Conservation (phyloP, 768 basidiomycete genomes). For the Chiua virens region DNA sequence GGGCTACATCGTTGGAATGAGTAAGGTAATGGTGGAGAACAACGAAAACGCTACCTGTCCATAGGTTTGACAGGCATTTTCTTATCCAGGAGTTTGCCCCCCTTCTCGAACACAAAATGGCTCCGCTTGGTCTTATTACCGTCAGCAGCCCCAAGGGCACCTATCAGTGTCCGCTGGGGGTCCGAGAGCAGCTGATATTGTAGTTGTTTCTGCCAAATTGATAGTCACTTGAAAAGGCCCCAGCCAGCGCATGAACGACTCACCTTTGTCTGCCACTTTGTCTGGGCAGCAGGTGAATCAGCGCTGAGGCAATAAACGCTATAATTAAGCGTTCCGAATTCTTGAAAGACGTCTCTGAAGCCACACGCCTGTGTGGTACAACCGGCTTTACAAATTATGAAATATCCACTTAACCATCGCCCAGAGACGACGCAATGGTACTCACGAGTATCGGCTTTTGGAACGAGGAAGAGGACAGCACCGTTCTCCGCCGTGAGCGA, state of each 20-base stretch:
- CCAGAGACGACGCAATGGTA: slow-evolving; percentile 5
- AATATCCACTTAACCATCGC: background rate
- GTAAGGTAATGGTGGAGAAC: background rate
- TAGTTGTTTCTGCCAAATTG: slow-evolving; percentile 64
- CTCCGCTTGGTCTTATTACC: slow-evolving; percentile 86
- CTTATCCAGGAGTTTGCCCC: slow-evolving; percentile 85
- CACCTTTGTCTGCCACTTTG: slow-evolving; percentile 87
- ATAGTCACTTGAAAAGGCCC: slow-evolving; percentile 1
- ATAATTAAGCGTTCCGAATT: slow-evolving; percentile 64
- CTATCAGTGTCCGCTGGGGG: slow-evolving; percentile 77
- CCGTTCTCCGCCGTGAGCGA: slow-evolving; percentile 68
- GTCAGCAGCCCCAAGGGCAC: slow-evolving; percentile 76
- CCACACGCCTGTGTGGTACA: slow-evolving; percentile 94
- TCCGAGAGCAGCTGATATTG: slow-evolving; percentile 89
- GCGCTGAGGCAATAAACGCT: slow-evolving; percentile 83
- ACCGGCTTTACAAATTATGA: slow-evolving; percentile 51
- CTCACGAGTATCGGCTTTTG: slow-evolving; percentile 84
- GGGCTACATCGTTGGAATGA: slow-evolving; percentile 41
- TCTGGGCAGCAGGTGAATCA: slow-evolving; percentile 71
- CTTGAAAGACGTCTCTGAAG: slow-evolving; percentile 80
- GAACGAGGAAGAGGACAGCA: slow-evolving; percentile 79
- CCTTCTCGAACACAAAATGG: slow-evolving; percentile 92
- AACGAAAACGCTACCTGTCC: slow-evolving; percentile 57
- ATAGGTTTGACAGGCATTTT: slow-evolving; percentile 83
- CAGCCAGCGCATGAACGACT: slow-evolving; percentile 4